These are phyloP conservation scores for Podospora didyma DNA, from an alignment of 495 filamentous ascomycete species.

Conservation along the genomic window DNA sequence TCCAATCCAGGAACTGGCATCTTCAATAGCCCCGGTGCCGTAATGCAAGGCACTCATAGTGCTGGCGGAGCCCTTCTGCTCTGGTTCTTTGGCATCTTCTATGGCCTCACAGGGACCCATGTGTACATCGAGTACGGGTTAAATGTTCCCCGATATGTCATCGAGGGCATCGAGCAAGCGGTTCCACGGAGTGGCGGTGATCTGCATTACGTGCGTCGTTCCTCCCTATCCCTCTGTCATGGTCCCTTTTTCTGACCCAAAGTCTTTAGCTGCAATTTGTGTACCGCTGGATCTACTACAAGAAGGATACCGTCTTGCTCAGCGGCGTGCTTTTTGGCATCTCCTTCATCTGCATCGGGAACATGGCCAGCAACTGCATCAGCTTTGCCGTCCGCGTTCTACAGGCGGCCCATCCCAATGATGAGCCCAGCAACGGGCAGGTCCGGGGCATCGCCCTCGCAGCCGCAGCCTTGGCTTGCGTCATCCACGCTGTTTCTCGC, in stretches of 20 bases:
- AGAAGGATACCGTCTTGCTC: constrained; percentile 22
- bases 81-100: constrained; percentile 35
- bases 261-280: constrained; percentile 40
- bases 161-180: constrained; percentile 22
- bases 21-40: constrained; percentile 29
- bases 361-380: constrained; percentile 46
- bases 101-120: constrained; percentile 32
- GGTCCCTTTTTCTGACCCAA: not conserved
- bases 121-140: constrained; percentile 41
- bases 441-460: constrained; percentile 42
- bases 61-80: constrained; percentile 35
- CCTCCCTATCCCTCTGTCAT: no score
- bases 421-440: constrained; percentile 13
- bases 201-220: constrained; percentile 47
- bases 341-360: constrained; percentile 46
- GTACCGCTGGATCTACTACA: constrained; percentile 17
- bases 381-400: constrained; percentile 37
- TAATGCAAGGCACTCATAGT: constrained; percentile 33
- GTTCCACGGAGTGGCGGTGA: constrained; percentile 49
- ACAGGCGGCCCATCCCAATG: constrained; percentile 20
- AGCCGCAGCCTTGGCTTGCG: constrained; percentile 31
- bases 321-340: constrained; percentile 44
- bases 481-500: constrained; percentile 43
- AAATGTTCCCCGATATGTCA: constrained; percentile 37
- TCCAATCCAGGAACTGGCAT: constrained; percentile 26